Conservation (phyloP, 768 basidiomycete genomes). For the Tricholoma flavovirens region DNA sequence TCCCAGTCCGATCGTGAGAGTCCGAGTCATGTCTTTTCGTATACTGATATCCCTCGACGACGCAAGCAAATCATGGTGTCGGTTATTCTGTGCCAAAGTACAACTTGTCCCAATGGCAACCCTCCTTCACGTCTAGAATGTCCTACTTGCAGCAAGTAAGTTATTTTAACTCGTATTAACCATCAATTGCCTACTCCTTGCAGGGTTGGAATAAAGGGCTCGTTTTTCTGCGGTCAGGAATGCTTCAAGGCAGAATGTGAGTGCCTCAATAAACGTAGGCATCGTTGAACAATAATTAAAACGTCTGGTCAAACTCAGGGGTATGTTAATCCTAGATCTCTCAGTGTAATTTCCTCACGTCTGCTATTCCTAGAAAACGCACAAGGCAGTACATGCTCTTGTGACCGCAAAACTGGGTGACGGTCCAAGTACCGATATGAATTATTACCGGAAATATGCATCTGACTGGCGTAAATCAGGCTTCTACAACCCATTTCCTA, state of each 20-base stretch:
- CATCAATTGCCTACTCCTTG: conserved; percentile 11
- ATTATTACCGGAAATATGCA: not conserved
- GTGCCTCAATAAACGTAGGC: conserved; percentile 25
- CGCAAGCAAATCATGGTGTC: conserved; percentile 14
- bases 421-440: conserved; percentile 23
- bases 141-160: conserved; percentile 88
- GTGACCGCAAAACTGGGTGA: conserved; percentile 22
- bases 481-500: conserved; percentile 75
- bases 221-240: conserved; percentile 90
- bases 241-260: conserved; percentile 95
- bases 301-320: conserved; percentile 13
- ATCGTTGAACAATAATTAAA: conserved; percentile 2
- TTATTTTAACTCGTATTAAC: conserved; percentile 12
- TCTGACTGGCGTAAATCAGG: conserved; percentile 32
- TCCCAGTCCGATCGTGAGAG: not conserved
- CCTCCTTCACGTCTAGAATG: conserved; percentile 87
- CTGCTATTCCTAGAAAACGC: conserved; percentile 55
- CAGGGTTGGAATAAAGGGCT: conserved; percentile 77
- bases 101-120: conserved; percentile 70
- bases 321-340: conserved; percentile 14
- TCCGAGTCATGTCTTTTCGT: not conserved
- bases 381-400: conserved; percentile 72
- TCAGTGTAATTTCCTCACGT: conserved; percentile 4
- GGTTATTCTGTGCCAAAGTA: conserved; percentile 57
- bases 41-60: not conserved